Evolutionary conservation across 208 protist species (phyloP), one percentile per base, ranked within the genome.

Genomic region (Angomonas desouzai): DNA sequence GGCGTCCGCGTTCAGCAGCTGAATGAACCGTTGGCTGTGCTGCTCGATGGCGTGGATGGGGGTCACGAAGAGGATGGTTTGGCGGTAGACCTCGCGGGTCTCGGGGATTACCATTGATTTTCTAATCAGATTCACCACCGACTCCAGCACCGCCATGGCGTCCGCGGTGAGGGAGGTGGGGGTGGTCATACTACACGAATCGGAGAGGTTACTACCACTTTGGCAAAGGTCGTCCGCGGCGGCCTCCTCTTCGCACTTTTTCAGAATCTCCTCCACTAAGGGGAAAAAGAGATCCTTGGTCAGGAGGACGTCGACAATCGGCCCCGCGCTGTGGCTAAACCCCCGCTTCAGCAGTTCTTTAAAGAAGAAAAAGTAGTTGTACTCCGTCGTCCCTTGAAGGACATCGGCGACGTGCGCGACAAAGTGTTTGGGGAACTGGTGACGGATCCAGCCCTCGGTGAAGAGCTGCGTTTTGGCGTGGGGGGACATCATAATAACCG

Each of bases 361-460:
- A 25, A 82, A 69, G 48, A 91, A 84, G 66, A 83, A 80, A 55
- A 88, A 91, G 71, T 87, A 88, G 49, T 79, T 71, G 57, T 88
- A 77, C 55, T 70, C 53, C n/a, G 55, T 45, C 1, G 62, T 59
- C 10, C 74, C 61, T 23, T 55, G 48, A 13, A 88, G 68, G 2
- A 77, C 81, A 16, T 61, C 64, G 1, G 55, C 43, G 23, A 82
- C 49, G 32, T 76, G 60, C 6, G 70, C 72, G 38, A 63, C 68
- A 7, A 86, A 56, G 23, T 62, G 64, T 11, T 72, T 29, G 18
- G 73, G 61, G 48, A 91, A 84, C 29, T 45, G 16, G 6, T 72
- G 63, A 22, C 61, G 34, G 43, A 88, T 79, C 76, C 81, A 91
- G 29, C 66, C 71, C 1, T 64, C 66, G 0, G 81, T 86, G 34